phyloP scores from a whole-genome alignment of 2,329 filamentous ascomycete genomes.

The Fusarium odoratissimum region DNA sequence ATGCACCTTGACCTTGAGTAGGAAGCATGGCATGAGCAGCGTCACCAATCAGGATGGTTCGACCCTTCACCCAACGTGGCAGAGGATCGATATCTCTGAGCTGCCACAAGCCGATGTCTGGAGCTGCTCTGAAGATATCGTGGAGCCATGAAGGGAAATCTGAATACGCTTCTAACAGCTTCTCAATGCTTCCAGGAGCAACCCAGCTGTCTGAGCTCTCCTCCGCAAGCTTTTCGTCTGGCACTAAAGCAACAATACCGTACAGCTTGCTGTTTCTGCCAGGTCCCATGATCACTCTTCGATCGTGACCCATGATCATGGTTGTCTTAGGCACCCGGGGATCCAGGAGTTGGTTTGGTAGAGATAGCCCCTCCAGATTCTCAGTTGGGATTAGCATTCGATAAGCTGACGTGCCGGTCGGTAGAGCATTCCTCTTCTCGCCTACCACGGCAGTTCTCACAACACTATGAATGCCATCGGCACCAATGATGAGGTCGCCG shows the following conservation, averaged over 20 bases:
- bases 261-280: conserved; percentile 33
- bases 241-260: conserved; percentile 35
- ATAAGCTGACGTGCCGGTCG: conserved; percentile 38
- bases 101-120: conserved; percentile 14
- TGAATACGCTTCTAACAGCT: conserved; percentile 29
- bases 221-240: conserved; percentile 33
- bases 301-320: conserved; percentile 40
- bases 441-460: conserved; percentile 33
- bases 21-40: conserved; percentile 19
- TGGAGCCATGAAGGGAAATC: conserved; percentile 18
- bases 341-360: conserved; percentile 21
- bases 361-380: conserved; percentile 13
- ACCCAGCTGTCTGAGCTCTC: conserved; percentile 39
- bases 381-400: conserved; percentile 37
- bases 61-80: conserved; percentile 9
- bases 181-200: conserved; percentile 33
- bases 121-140: not conserved
- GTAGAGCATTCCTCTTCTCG: conserved; percentile 23
- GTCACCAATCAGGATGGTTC: conserved; percentile 11
- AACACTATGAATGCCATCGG: conserved; percentile 40
- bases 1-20: conserved; percentile 17
- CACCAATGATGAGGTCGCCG: conserved; percentile 36
- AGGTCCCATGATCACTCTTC: conserved; percentile 39
- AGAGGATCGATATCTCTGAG: conserved; percentile 19
- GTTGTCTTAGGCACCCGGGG: conserved; percentile 22